Base-by-base conservation (phyloP, 2,329 filamentous ascomycete species). In the Phialophora verrucosa region DNA sequence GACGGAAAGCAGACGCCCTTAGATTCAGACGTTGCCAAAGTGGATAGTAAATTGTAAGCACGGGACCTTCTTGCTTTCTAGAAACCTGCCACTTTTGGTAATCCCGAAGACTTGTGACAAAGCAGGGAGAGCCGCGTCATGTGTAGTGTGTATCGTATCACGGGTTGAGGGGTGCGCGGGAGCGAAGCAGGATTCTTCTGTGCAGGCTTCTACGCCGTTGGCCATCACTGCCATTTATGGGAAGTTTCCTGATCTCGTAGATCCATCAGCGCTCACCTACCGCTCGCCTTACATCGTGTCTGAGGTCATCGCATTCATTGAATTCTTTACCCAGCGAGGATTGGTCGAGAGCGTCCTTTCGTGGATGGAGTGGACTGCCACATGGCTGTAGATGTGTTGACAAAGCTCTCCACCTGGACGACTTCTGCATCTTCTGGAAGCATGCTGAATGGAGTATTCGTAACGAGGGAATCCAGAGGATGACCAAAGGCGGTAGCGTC, bases 401-500 rank as follows among this genome's bases (percentile, higher is more conserved):
- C 14, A 31, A 55, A 27, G 27, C 25, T 35, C 29, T n/a, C 12
- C n/a, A 25, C 53, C 11, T 55, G 12, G 53, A 51, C 20, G 35
- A 20, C 42, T 49, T 53, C n/a, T 20, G 7, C 47, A 10, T 35
- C 59, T 61, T 61, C 59, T 61, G 47, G 59, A 53, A 53, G 47
- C 7, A 53, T 61, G n/a, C 59, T 14, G 7, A 53, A 61, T 25
- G 8, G 14, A 25, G 59, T 20, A 53, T 42, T 12, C 31, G 59
- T 42, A 38, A 11, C 32, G 59, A 61, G 59, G 27, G 20, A 0
- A 6, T 3, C 17, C 31, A 53, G 49, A 20, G 59, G n/a, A 17
- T 50, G 10, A 20, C 44, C 57, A 11, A 32, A 59, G 17, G 11
- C 7, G 20, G 42, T 50, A 50, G 42, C 47, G 42, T 59, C 42